Conservation (phyloP, 139 green algal genomes). For the Chlamydomonas applanata region DNA sequence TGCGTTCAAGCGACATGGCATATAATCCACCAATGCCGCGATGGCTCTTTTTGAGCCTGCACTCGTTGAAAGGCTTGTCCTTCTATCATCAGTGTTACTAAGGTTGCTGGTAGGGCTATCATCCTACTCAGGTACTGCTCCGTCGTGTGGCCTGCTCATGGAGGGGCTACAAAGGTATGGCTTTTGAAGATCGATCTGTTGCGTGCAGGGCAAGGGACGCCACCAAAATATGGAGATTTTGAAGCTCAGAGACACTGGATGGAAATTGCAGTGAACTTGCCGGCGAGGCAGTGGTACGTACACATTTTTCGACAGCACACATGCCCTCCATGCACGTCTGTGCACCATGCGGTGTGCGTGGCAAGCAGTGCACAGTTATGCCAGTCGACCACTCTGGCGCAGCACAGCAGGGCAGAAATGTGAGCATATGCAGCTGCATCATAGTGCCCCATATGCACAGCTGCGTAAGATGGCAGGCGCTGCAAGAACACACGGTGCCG, state of each 20-base stretch:
- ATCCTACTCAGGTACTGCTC: conserved; percentile 73
- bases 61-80: conserved; percentile 8
- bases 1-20: neutral
- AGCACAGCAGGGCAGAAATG: no score
- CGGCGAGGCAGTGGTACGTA: conserved; percentile 84
- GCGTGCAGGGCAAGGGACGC: conserved; percentile 52
- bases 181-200: neutral
- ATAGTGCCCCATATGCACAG: no score
- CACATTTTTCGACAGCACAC: no score
- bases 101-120: conserved; percentile 66
- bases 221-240: conserved; percentile 94
- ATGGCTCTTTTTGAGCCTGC: neutral
- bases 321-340: no score
- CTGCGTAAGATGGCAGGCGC: no score
- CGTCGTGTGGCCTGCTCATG: neutral
- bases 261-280: conserved; percentile 87
- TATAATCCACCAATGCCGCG: neutral
- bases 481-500: no score
- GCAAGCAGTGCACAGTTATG: no score
- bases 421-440: no score
- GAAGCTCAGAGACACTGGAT: conserved; percentile 99
- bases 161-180: neutral
- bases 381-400: no score
- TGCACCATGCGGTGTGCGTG: no score
- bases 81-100: conserved; percentile 59